A percentile compares a stretch with the other conserved stretches of the same genome.
These are phyloP conservation scores for Colletotrichum sp. DNA, from an alignment of 2,329 filamentous ascomycete species.

Conservation along the genomic window DNA sequence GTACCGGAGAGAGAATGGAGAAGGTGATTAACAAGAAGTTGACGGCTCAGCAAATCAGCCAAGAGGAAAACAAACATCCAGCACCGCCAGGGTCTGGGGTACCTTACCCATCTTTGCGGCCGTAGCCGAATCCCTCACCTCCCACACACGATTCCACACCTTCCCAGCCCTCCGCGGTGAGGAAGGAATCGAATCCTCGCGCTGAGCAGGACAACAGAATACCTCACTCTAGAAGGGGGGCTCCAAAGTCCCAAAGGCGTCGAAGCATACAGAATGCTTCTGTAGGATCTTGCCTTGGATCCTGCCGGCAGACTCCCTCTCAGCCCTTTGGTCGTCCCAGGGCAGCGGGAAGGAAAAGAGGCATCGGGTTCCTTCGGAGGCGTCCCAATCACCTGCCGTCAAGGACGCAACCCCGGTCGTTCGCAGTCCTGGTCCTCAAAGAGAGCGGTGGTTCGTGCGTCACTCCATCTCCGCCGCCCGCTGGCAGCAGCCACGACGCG, in stretches of 20 bases:
- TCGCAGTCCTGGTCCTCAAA: background rate
- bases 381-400: background rate
- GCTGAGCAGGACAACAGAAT: background rate
- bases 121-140: background rate
- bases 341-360: background rate
- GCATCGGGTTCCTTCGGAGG: background rate
- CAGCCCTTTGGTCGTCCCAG: background rate
- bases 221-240: background rate
- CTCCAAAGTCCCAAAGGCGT: background rate
- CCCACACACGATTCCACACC: background rate
- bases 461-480: background rate
- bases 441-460: background rate
- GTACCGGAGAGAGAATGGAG: background rate
- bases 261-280: background rate
- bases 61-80: background rate
- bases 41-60: background rate
- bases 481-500: background rate
- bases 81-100: background rate
- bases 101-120: background rate
- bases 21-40: background rate
- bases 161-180: background rate
- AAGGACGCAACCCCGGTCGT: background rate
- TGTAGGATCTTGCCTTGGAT: background rate
- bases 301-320: background rate
- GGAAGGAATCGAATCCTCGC: background rate